These are phyloP conservation scores for Euphorbia tirucalli DNA, from an alignment of 345 rosid species.

Conservation along the genomic window DNA sequence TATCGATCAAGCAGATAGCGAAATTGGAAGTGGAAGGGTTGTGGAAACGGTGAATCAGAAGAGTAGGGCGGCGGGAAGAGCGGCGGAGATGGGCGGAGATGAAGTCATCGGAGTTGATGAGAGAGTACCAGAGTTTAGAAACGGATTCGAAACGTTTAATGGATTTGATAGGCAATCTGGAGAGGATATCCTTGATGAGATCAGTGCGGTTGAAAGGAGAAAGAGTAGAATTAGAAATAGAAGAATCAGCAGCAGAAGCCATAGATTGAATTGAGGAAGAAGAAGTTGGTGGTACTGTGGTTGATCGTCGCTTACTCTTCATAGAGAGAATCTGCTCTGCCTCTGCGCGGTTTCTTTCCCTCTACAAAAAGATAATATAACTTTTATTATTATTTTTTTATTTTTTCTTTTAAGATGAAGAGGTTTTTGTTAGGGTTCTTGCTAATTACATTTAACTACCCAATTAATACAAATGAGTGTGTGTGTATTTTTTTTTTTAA, in stretches of 20 bases:
- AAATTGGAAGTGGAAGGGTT: not conserved
- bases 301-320: conserved; percentile 21
- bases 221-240: not conserved
- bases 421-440: conserved; percentile 15
- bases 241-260: no score
- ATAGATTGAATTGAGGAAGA: not conserved
- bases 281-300: not conserved
- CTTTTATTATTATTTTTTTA: no score
- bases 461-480: no score
- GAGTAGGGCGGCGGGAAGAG: conserved; percentile 16
- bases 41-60: conserved; percentile 32
- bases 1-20: conserved; percentile 7
- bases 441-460: not conserved
- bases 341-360: not conserved
- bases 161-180: conserved; percentile 37
- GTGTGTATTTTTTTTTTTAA: no score
- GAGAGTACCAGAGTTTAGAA: conserved; percentile 30
- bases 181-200: conserved; percentile 29
- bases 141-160: conserved; percentile 37
- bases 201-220: not conserved
- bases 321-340: conserved; percentile 1
- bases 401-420: not conserved
- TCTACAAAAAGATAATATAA: not conserved
- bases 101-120: conserved; percentile 28
- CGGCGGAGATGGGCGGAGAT: conserved; percentile 33